Percentiles rank a stretch among this genome's conserved stretches.
These are phyloP conservation scores for Pyrenophora teres DNA, from an alignment of 2,329 filamentous ascomycete species.

Conservation along the genomic window DNA sequence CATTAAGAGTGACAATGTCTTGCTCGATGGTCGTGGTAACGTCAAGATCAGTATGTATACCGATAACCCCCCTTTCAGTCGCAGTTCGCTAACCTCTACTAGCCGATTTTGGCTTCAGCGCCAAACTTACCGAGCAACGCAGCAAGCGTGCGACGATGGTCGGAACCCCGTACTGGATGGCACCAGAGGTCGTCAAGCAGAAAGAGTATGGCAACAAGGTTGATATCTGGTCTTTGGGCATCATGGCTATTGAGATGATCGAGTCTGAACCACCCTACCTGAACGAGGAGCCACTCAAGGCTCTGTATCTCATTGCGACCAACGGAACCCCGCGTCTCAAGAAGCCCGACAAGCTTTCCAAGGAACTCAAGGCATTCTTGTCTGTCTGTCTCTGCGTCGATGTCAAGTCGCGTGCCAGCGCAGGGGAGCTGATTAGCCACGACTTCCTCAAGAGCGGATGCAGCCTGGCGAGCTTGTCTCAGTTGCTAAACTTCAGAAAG, in stretches of 20 bases:
- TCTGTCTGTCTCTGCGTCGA: constrained; percentile 96
- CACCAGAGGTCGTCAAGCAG: constrained; percentile 97
- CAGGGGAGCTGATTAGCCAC: constrained; percentile 84
- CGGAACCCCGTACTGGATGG: constrained; percentile 99
- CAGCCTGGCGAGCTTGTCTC: constrained; percentile 77
- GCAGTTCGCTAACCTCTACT: constrained; percentile 16
- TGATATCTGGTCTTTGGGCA: constrained; percentile 97
- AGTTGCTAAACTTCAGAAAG: constrained; percentile 82
- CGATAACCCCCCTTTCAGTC: background rate
- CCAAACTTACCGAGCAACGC: constrained; percentile 95
- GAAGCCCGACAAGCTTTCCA: constrained; percentile 97
- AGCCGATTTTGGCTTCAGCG: constrained; percentile 99
- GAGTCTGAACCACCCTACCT: constrained; percentile 97
- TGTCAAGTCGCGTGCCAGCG: constrained; percentile 90
- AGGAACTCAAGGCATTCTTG: constrained; percentile 96
- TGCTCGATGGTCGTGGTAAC: constrained; percentile 90
- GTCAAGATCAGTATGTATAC: constrained; percentile 88
- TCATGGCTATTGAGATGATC: constrained; percentile 99
- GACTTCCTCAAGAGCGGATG: constrained; percentile 96
- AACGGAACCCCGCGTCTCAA: constrained; percentile 96
- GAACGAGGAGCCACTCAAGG: constrained; percentile 97
- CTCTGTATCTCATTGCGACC: constrained; percentile 94
- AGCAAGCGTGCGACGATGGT: constrained; percentile 99
- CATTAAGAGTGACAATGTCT: constrained; percentile 98
- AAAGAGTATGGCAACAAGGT: constrained; percentile 99